Conservation (phyloP, 2,329 filamentous ascomycete species). For the Aschersonia sp. region DNA sequence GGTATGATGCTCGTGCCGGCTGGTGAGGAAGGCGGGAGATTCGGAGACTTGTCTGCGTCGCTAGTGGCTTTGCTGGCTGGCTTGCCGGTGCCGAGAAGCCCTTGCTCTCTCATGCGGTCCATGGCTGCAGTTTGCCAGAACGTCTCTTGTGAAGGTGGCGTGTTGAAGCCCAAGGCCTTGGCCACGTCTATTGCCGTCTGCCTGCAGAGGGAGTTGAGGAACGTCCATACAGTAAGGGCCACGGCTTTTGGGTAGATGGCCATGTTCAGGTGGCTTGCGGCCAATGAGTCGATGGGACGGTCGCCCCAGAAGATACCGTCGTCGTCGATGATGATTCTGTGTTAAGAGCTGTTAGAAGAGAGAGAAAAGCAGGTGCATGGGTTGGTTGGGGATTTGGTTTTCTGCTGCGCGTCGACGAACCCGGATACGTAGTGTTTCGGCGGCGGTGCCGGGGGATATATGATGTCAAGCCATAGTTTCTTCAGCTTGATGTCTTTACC, state of each 20-base stretch:
- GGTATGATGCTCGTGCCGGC: conserved; percentile 11
- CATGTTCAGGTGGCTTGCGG: conserved; percentile 29
- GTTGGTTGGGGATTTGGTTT: no score
- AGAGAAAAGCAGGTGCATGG: neutral
- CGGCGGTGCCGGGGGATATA: conserved; percentile 44
- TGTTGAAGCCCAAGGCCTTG: conserved; percentile 28
- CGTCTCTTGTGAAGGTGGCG: conserved; percentile 11
- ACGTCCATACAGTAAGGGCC: conserved; percentile 35
- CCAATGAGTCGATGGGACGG: conserved; percentile 30
- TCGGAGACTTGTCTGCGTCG: conserved; percentile 12
- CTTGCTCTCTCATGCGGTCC: conserved; percentile 12
- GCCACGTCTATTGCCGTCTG: conserved; percentile 29
- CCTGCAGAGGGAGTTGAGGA: conserved; percentile 30
- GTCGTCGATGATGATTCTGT: conserved; percentile 34
- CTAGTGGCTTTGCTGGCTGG: conserved; percentile 10
- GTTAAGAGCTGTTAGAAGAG: neutral
- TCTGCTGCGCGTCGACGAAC: conserved; percentile 19
- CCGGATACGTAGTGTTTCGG: conserved; percentile 44
- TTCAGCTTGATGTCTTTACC: conserved; percentile 34
- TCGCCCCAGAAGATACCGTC: conserved; percentile 33
- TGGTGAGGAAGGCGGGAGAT: conserved; percentile 7
- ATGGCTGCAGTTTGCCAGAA: conserved; percentile 18
- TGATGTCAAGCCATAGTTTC: conserved; percentile 45
- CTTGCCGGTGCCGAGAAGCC: conserved; percentile 9
- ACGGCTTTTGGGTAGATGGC: conserved; percentile 39